Evolutionary conservation across 2,329 filamentous ascomycete genomes (phyloP), one percentile per base, ranked within the genome.

Genomic region (Xylaria sp.): DNA sequence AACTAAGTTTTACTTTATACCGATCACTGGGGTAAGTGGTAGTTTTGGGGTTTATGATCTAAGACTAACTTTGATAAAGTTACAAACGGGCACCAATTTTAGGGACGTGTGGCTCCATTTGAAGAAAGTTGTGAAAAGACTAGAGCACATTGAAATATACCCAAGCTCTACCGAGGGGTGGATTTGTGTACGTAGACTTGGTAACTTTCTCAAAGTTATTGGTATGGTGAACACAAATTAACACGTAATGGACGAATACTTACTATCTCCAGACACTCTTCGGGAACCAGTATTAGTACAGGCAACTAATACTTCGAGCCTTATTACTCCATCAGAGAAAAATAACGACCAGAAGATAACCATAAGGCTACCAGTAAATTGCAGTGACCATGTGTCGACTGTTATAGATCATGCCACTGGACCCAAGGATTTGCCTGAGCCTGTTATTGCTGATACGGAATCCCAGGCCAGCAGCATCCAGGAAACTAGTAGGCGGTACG

Each of bases 31-130:
- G 3, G 63, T 61, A 55, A 55, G 63, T 11, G 7, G 1, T 42
- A 2, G 4, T 9, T 10, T 27, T 3, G n/a, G 13, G 11, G 7
- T 3, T 1, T 29, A 5, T n/a, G 27, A 2, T 45, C 6, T 2
- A 22, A 22, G 10, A 57, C 53, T 66, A 29, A 62, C 44, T 47
- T 20, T n/a, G 1, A 9, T 3, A n/a, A 39, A 66, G 63, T 22
- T 66, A 36, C 63, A 51, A 31, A 17, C 15, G 1, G 58, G 47
- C 4, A 58, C 53, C 15, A 4, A 5, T 5, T 61, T 39, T 9
- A 39, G 20, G 1, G 63, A 66, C 29, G 7, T 66, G 1, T 66
- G 63, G 63, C 3, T 1, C 1, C 63, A 66, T 22, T 13, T 66
- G 2, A 62, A 58, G 20, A 31, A 20, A 20, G 9, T 22, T 0